Evolutionary conservation across 257 asterid genomes (phyloP).

Genomic region (Solanum lignicaule): DNA sequence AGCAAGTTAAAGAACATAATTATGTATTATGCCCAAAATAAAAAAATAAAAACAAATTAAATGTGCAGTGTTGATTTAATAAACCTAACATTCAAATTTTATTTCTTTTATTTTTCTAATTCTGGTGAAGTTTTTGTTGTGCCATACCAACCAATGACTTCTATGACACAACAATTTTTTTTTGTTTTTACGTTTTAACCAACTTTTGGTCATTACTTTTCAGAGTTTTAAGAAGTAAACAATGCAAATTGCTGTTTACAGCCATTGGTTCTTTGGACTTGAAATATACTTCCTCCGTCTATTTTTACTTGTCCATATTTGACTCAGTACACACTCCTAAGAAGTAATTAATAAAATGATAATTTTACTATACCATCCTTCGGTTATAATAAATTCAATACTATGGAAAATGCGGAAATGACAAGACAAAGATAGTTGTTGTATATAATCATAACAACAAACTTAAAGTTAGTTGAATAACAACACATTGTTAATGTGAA

Average conservation of each 20-base stretch:
- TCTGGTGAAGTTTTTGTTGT: background rate
- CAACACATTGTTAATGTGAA: slow-evolving; percentile 1
- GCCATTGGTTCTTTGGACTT: background rate
- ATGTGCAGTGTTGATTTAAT: background rate
- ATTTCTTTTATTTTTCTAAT: background rate
- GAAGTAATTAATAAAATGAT: background rate
- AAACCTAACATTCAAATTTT: background rate
- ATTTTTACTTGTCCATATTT: background rate
- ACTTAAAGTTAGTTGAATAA: background rate
- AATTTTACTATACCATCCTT: background rate
- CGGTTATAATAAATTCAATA: background rate
- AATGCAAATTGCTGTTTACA: background rate
- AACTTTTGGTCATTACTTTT: background rate
- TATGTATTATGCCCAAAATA: too few relatives aligned
- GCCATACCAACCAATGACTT: background rate
- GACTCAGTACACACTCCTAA: rapidly evolving
- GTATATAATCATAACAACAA: background rate
- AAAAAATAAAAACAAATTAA: too few relatives aligned
- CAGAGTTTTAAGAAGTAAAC: background rate
- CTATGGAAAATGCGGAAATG: background rate
- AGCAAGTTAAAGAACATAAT: too few relatives aligned
- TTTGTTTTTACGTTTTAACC: background rate
- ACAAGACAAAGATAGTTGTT: background rate
- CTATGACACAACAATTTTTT: background rate
- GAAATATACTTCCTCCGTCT: background rate